phyloP scores from a whole-genome alignment of 2,329 filamentous ascomycete genomes.

The Thielaviopsis euricoi region DNA sequence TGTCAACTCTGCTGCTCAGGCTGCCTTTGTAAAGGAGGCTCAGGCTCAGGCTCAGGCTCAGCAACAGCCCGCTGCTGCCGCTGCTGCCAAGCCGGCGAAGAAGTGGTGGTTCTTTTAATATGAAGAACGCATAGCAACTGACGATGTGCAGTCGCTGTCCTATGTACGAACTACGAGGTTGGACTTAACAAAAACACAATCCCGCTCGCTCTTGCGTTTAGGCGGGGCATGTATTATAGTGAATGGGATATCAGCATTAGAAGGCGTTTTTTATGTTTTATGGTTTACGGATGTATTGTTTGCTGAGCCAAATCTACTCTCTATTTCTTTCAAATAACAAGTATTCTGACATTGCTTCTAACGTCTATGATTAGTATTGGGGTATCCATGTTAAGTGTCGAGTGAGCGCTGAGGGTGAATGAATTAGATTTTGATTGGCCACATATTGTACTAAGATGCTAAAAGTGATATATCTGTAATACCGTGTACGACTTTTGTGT shows the following conservation, averaged over 20 bases:
- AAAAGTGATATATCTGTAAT: no score
- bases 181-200: not conserved
- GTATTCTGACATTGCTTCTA: not conserved
- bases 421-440: no score
- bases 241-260: constrained; percentile 22
- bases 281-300: not conserved
- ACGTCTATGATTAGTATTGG: not conserved
- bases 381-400: no score
- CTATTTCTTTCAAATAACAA: not conserved
- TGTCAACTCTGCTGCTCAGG: not conserved
- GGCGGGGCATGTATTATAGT: constrained; percentile 14
- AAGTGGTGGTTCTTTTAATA: constrained; percentile 11
- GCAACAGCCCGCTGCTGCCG: constrained; percentile 5
- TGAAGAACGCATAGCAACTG: not conserved
- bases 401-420: no score
- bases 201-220: constrained; percentile 4
- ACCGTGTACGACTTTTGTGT: no score
- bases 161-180: not conserved
- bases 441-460: no score
- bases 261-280: constrained; percentile 22
- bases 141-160: not conserved
- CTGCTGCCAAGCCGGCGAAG: constrained; percentile 14
- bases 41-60: constrained; percentile 2
- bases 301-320: not conserved
- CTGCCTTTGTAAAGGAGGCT: constrained; percentile 1